Evolutionary conservation across 306 rosid species (phyloP).

Genomic region (Trifolium repens): DNA sequence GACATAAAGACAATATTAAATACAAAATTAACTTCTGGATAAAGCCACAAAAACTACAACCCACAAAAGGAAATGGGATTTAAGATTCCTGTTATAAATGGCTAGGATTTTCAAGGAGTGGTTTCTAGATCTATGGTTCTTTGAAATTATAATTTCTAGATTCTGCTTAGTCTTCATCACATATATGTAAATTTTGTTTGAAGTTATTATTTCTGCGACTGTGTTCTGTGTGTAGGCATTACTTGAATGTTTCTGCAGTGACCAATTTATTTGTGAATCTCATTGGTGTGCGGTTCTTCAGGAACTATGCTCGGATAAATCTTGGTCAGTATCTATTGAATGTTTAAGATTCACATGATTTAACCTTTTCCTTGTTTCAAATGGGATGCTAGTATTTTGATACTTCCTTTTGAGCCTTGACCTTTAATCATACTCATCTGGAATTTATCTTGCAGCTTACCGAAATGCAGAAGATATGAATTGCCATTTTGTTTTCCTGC

Average conservation of each 20-base stretch:
- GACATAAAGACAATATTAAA: not conserved
- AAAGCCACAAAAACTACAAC: not conserved
- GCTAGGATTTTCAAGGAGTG: conserved; percentile 8
- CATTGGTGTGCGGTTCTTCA: conserved; percentile 99
- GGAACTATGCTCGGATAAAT: conserved; percentile 92
- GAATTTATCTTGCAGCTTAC: conserved; percentile 64
- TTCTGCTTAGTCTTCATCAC: conserved; percentile 27
- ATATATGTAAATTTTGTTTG: conserved; percentile 28
- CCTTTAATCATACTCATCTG: conserved; percentile 39
- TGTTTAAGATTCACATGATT: conserved; percentile 33
- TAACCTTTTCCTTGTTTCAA: conserved; percentile 19
- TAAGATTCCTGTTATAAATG: not conserved
- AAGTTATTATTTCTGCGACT: conserved; percentile 39
- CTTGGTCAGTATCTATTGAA: conserved; percentile 64
- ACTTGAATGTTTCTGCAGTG: conserved; percentile 92
- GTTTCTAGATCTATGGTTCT: not conserved
- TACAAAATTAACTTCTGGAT: conserved; percentile 6
- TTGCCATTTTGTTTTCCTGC: conserved; percentile 87
- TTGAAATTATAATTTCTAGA: not conserved
- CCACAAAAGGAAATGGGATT: not conserved
- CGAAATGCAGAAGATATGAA: conserved; percentile 99
- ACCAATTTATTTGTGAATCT: conserved; percentile 94
- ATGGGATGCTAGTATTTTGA: conserved; percentile 1
- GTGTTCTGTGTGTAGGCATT: conserved; percentile 73
- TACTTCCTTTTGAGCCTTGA: conserved; percentile 33